A percentile compares a stretch with the other conserved stretches of the same genome.
Evolutionary conservation across 148 eudicot genomes (phyloP).

Genomic region (Heliosperma pusillum): DNA sequence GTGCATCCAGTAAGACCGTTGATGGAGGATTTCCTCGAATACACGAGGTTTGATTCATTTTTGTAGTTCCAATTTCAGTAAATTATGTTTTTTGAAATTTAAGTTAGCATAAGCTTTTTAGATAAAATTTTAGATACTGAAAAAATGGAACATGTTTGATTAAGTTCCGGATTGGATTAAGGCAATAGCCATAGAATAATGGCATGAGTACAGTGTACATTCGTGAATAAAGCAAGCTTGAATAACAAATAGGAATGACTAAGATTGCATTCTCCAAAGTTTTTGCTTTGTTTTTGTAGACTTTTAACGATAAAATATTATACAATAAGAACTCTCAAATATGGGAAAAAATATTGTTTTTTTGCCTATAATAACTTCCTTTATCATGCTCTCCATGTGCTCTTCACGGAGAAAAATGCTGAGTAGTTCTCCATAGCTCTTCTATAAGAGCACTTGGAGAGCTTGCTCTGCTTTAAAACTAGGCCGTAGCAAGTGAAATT

Average conservation of each 20-base stretch:
- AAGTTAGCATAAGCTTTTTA: not conserved
- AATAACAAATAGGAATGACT: not conserved
- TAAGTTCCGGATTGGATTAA: not conserved
- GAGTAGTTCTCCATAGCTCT: no score
- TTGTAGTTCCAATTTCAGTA: not conserved
- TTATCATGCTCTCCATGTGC: no score
- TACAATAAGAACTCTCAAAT: no score
- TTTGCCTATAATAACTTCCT: no score
- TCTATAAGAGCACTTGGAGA: no score
- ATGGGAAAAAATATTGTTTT: no score
- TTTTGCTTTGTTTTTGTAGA: not conserved
- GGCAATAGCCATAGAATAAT: not conserved
- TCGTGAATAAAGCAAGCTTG: not conserved
- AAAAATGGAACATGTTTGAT: no score
- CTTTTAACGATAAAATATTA: no score
- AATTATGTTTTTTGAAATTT: not conserved
- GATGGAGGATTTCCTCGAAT: conserved; percentile 34
- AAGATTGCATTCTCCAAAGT: not conserved
- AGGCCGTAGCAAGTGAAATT: no score
- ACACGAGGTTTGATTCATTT: conserved; percentile 33
- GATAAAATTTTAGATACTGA: no score
- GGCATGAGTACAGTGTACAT: not conserved
- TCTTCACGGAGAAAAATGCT: no score
- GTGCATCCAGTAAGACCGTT: conserved; percentile 15
- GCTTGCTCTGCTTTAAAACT: no score